phyloP scores from a whole-genome alignment of 2,329 filamentous ascomycete genomes.

The Cercospora sp. region DNA sequence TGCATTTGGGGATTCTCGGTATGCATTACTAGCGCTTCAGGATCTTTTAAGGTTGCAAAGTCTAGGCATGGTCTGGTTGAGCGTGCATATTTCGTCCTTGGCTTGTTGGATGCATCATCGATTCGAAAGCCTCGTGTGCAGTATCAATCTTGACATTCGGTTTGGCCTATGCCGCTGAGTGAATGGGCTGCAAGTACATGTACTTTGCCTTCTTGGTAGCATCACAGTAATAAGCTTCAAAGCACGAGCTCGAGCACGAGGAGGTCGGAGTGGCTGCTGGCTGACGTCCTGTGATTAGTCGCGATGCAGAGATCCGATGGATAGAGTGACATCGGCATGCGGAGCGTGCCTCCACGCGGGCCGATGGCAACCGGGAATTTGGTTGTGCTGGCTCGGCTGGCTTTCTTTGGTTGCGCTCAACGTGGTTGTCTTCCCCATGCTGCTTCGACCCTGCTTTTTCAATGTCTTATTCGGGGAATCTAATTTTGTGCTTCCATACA shows the following conservation, averaged over 20 bases:
- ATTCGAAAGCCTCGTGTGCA: neutral
- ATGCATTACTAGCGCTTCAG: neutral
- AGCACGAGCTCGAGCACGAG: neutral
- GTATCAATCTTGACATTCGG: neutral
- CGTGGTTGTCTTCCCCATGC: neutral
- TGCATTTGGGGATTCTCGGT: neutral
- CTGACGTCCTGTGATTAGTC: neutral
- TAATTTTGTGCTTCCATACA: neutral
- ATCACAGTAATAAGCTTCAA: neutral
- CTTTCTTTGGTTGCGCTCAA: neutral
- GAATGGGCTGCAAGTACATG: neutral
- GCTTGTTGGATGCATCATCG: neutral
- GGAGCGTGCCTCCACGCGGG: slow-evolving; percentile 1
- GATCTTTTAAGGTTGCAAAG: neutral
- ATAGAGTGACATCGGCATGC: neutral
- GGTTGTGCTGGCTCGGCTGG: neutral
- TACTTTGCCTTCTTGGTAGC: neutral
- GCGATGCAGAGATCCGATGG: neutral
- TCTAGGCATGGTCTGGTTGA: neutral
- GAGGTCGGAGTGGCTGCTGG: neutral
- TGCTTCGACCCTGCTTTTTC: neutral
- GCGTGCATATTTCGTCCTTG: neutral
- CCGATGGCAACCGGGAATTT: neutral
- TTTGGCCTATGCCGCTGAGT: neutral
- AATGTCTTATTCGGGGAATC: neutral